A percentile compares a stretch with the other conserved stretches of the same genome.
phyloP scores from a whole-genome alignment of 805 yeast genomes.

The Ogataea ganodermae region DNA sequence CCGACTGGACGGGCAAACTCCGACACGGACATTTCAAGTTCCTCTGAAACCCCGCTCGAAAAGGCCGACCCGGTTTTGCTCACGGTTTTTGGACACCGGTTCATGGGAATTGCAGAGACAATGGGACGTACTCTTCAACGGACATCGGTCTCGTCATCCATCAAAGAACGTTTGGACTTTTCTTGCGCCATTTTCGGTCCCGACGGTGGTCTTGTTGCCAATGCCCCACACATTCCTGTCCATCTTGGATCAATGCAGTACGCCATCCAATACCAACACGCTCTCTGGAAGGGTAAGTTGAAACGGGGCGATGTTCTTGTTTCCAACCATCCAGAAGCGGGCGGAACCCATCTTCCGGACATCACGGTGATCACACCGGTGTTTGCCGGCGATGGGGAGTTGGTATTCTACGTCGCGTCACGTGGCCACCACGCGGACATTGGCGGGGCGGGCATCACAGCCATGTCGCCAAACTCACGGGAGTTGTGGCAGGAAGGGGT shows the following conservation, averaged over 20 bases:
- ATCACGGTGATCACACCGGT: constrained; percentile 59
- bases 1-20: constrained; percentile 9
- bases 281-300: constrained; percentile 39
- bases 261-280: constrained; percentile 41
- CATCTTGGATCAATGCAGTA: constrained; percentile 46
- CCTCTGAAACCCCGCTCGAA: constrained; percentile 11
- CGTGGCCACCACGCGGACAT: constrained; percentile 64
- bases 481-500: constrained; percentile 57
- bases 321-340: constrained; percentile 44
- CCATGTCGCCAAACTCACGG: constrained; percentile 55
- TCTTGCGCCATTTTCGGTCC: constrained; percentile 46
- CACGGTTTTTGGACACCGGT: constrained; percentile 44
- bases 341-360: constrained; percentile 48
- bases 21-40: constrained; percentile 15
- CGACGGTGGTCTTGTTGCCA: constrained; percentile 42
- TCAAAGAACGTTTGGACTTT: constrained; percentile 46
- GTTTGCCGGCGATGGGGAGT: constrained; percentile 40
- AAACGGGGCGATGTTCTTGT: constrained; percentile 43
- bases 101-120: constrained; percentile 48
- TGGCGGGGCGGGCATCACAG: constrained; percentile 58
- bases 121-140: constrained; percentile 45
- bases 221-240: constrained; percentile 47
- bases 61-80: constrained; percentile 41
- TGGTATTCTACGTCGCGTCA: constrained; percentile 54
- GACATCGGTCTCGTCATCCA: constrained; percentile 42